Evolutionary conservation across 163 green algal genomes (phyloP).

Genomic region (Volvox carteri): DNA sequence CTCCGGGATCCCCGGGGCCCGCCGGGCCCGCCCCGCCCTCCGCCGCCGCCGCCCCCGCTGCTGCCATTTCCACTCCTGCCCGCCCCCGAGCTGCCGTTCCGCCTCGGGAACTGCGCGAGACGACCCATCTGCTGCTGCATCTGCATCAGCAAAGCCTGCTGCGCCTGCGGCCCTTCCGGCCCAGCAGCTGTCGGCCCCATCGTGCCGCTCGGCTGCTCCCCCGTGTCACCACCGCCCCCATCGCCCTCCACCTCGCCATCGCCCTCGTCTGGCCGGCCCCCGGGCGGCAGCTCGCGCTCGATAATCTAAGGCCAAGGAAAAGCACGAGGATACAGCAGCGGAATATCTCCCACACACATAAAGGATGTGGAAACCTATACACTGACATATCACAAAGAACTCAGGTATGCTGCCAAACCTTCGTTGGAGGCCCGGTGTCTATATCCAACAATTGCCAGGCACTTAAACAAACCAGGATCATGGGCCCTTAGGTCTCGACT

Average conservation of each 20-base stretch:
- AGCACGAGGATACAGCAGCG: too few species aligned
- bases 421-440: too few species aligned
- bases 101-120: constrained; percentile 47
- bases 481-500: too few species aligned
- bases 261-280: not conserved
- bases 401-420: too few species aligned
- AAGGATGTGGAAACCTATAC: too few species aligned
- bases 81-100: not conserved
- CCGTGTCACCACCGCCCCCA: not conserved
- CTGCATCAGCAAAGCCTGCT: constrained; percentile 7
- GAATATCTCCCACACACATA: too few species aligned
- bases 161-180: not conserved
- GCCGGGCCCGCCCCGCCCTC: not conserved
- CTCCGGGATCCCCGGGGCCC: not conserved
- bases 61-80: not conserved
- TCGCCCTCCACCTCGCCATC: not conserved
- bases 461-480: too few species aligned
- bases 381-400: too few species aligned
- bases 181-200: not conserved
- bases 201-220: not conserved
- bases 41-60: not conserved
- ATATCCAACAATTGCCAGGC: too few species aligned
- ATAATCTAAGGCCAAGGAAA: constrained; percentile 26
- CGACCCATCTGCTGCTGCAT: not conserved
- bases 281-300: not conserved